Evolutionary conservation across 805 yeast species (phyloP).

Genomic region (Diddensiella santjacobensis): DNA sequence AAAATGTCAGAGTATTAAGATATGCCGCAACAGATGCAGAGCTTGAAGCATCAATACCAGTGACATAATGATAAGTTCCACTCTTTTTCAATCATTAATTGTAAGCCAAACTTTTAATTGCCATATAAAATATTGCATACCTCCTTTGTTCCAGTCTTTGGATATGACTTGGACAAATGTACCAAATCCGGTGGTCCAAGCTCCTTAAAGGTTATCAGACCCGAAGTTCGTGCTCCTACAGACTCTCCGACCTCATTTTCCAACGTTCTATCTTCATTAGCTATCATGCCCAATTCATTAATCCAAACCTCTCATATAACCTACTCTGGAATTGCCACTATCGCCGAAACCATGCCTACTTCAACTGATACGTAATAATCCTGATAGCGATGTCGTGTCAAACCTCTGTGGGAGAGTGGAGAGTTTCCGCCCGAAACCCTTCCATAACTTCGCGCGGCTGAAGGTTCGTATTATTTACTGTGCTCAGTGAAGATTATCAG

Average conservation of each 20-base stretch:
- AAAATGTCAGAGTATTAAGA: slow-evolving; percentile 44
- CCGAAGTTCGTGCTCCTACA: slow-evolving; percentile 46
- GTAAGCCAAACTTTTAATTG: not conserved
- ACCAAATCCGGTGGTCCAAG: slow-evolving; percentile 75
- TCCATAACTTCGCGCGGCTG: too few relatives aligned
- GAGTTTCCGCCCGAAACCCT: too few relatives aligned
- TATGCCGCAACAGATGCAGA: slow-evolving; percentile 55
- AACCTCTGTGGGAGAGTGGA: not conserved
- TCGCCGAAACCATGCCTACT: slow-evolving; percentile 1
- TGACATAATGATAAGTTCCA: slow-evolving; percentile 52
- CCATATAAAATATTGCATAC: not conserved
- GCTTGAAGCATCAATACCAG: slow-evolving; percentile 52
- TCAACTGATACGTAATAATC: not conserved
- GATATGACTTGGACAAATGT: slow-evolving; percentile 42
- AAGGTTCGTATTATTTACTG: too few relatives aligned
- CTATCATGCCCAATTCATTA: not conserved
- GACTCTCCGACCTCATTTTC: slow-evolving; percentile 52
- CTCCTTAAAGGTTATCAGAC: slow-evolving; percentile 44
- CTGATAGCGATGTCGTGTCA: not conserved
- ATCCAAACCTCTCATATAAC: not conserved
- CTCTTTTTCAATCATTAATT: slow-evolving; percentile 37
- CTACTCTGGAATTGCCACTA: slow-evolving; percentile 13
- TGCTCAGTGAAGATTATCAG: too few relatives aligned
- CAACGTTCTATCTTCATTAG: slow-evolving; percentile 31
- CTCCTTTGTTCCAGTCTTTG: slow-evolving; percentile 35